Base-by-base conservation (phyloP, 2,329 filamentous ascomycete species). In the Clonostachys rhizophaga region DNA sequence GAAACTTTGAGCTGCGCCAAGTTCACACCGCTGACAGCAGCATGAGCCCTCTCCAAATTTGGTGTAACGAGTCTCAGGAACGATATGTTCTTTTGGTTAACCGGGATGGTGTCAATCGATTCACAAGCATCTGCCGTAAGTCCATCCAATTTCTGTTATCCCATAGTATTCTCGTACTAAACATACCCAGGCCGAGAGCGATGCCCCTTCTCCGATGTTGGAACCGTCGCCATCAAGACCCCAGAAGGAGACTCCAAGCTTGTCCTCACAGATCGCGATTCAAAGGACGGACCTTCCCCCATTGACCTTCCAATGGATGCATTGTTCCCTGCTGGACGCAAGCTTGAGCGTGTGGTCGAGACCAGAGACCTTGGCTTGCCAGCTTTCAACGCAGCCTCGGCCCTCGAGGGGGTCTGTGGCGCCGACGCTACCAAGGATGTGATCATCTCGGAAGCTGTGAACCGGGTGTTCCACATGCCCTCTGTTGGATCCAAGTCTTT, bases 11-110 rank as follows among this genome's bases (percentile, higher is more conserved):
- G 67, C 78, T 99, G n/a, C 84, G 94, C 53, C 89, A 97, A 60
- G 79, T 99, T 36, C 91, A 96, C 63, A 96, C 83, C 63, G 88
- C 89, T 3, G 94, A 97, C 66, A 83, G 78, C 53, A 87, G 89
- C 61, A 92, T 99, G 87, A 96, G 89, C 59, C 94, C 94, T 17
- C 80, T 99, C 49, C 89, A 97, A 63, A 96, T 99, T 42, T 97
- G 92, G 91, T 96, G 94, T 67, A 95, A 92, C 58, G 92, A 97
- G 65, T 90, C 94, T 0, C 94, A 99, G 64, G 94, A 99, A 68
- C 81, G 94, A 64, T 99, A 99, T 59, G 94, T 99, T 8, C 74
- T 99, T 58, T 84, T 95, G 9, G 83, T 99, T 52, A 90, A 91
- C 50, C 81, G 83, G 45, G 86, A 94, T 17, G 78, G 84, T 46